Conservation (phyloP, 2,329 filamentous ascomycete species). For the Fusarium nanum region DNA sequence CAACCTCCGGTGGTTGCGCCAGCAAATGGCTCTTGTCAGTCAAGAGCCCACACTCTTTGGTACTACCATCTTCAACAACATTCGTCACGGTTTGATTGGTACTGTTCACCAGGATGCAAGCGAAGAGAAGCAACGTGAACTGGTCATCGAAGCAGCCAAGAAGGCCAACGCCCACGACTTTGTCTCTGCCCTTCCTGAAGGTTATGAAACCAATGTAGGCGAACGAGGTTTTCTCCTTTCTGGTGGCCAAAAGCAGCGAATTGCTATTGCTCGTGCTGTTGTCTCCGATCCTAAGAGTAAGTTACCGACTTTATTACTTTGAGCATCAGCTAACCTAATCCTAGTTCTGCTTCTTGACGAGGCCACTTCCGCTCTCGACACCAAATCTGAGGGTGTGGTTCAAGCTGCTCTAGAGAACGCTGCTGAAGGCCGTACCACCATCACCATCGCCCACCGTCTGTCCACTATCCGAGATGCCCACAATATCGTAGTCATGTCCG, state of each 20-base stretch:
- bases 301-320: slow-evolving; percentile 32
- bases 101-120: slow-evolving; percentile 76
- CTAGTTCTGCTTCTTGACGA: slow-evolving; percentile 88
- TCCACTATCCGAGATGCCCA: slow-evolving; percentile 95
- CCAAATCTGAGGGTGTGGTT: slow-evolving; percentile 92
- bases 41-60: slow-evolving; percentile 94
- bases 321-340: slow-evolving; percentile 13
- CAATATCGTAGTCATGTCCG: slow-evolving; percentile 93
- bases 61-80: slow-evolving; percentile 90
- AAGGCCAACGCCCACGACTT: slow-evolving; percentile 97
- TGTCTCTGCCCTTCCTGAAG: slow-evolving; percentile 81
- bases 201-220: slow-evolving; percentile 94
- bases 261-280: slow-evolving; percentile 91
- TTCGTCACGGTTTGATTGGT: slow-evolving; percentile 89
- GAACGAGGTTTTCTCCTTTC: slow-evolving; percentile 93
- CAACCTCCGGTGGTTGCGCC: slow-evolving; percentile 90
- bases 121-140: slow-evolving; percentile 74
- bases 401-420: slow-evolving; percentile 92
- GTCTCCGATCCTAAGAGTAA: slow-evolving; percentile 86
- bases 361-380: slow-evolving; percentile 92
- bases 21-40: slow-evolving; percentile 91
- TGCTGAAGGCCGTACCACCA: slow-evolving; percentile 87
- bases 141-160: slow-evolving; percentile 83
- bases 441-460: slow-evolving; percentile 93
- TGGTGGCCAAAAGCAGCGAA: slow-evolving; percentile 96